These are phyloP conservation scores for Juglanconis oblonga DNA, from an alignment of 2,329 filamentous ascomycete species.

Conservation along the genomic window DNA sequence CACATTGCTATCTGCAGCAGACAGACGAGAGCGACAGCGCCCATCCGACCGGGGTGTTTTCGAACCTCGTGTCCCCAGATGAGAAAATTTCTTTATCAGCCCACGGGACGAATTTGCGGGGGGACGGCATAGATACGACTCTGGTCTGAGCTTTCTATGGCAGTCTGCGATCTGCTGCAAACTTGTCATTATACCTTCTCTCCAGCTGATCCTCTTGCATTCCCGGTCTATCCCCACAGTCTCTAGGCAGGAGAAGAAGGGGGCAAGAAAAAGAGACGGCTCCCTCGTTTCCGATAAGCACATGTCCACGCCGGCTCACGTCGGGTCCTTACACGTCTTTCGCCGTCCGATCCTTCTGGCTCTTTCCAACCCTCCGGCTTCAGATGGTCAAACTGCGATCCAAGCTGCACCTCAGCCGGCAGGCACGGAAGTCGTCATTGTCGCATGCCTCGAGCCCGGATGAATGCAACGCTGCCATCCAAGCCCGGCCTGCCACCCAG, in stretches of 20 bases:
- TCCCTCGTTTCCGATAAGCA: background rate
- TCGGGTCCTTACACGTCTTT: background rate
- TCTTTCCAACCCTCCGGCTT: background rate
- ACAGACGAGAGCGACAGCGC: constrained; percentile 1
- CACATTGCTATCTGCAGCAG: background rate
- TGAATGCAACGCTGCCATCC: constrained; percentile 14
- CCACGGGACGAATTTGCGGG: background rate
- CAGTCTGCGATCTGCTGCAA: background rate
- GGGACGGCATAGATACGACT: background rate
- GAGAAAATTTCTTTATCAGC: background rate
- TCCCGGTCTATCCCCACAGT: background rate
- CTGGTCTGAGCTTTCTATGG: background rate
- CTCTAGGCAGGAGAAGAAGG: background rate
- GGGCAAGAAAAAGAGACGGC: background rate
- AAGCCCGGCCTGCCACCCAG: too few species aligned
- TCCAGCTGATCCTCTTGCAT: background rate
- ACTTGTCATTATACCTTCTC: background rate
- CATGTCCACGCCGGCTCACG: background rate
- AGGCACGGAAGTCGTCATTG: constrained; percentile 16
- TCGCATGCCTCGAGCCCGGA: constrained; percentile 8
- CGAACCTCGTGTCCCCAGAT: background rate
- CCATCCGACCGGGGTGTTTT: background rate
- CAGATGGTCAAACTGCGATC: constrained; percentile 19
- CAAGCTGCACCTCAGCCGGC: constrained; percentile 18
- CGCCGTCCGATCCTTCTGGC: background rate